A percentile compares a stretch with the other conserved stretches of the same genome.
phyloP scores from a whole-genome alignment of 768 basidiomycete species.

The Kwoniella sp. region DNA sequence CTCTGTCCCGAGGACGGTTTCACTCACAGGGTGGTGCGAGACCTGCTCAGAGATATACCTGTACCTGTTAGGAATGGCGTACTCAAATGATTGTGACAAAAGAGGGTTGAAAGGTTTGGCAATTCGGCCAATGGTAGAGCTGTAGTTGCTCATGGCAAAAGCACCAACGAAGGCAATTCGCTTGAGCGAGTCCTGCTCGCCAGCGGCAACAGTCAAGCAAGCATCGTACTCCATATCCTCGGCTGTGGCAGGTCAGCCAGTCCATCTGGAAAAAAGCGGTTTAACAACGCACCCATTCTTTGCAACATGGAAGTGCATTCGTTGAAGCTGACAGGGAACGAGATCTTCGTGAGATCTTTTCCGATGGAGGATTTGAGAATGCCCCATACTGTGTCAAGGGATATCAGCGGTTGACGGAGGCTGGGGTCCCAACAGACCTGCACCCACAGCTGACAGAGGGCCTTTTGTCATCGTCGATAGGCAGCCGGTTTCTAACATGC shows the following conservation, averaged over 20 bases:
- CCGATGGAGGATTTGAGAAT: constrained; percentile 93
- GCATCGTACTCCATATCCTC: constrained; percentile 97
- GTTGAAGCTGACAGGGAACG: constrained; percentile 72
- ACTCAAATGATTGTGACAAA: constrained; percentile 94
- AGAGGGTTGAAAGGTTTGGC: constrained; percentile 97
- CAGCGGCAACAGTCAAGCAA: constrained; percentile 79
- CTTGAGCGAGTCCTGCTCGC: constrained; percentile 68
- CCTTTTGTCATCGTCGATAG: constrained; percentile 67
- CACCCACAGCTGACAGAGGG: constrained; percentile 61
- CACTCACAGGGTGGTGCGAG: constrained; percentile 73
- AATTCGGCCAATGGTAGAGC: constrained; percentile 89
- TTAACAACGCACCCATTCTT: constrained; percentile 60
- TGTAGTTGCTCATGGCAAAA: constrained; percentile 96
- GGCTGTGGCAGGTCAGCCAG: no score
- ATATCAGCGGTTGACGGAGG: neutral
- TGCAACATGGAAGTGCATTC: constrained; percentile 88
- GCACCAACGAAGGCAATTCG: constrained; percentile 89
- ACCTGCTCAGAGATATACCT: constrained; percentile 95
- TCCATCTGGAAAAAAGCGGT: neutral
- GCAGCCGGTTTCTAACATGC: constrained; percentile 60
- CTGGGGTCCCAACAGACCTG: neutral
- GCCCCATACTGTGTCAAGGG: constrained; percentile 63
- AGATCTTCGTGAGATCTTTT: constrained; percentile 93
- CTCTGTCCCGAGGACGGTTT: neutral
- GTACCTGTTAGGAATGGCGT: constrained; percentile 82